Evolutionary conservation across 306 rosid species (phyloP), one percentile per base, ranked within the genome.

Genomic region (Gastrolobium villosum): DNA sequence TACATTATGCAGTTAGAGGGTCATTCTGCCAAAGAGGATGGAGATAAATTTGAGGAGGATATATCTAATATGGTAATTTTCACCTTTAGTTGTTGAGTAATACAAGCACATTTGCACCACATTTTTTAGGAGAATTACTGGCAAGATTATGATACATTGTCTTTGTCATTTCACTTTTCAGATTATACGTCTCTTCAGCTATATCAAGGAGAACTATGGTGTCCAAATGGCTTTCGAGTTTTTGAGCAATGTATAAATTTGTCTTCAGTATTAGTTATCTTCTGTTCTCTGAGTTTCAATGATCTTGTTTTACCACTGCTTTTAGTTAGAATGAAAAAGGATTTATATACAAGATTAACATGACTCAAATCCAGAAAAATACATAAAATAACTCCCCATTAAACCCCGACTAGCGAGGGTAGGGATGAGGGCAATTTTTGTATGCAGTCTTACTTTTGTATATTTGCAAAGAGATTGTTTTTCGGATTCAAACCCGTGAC

Each of bases 191-290:
- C 90, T 94, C 83, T 94, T 94, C 88, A 80, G 84, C 82, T 86
- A 91, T 90, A 83, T 94, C 60, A 85, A 91, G 88, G 97, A 80
- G 89, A 88, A 87, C 87, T 86, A 90, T 28, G 91, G 86, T 61
- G 86, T 72, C 67, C 90, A 79, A 66, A 79, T 88, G 74, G 97
- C 98, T 83, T 95, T 95, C 85, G 93, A 91, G 79, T 95, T 95
- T 89, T 78, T 95, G 89, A 90, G 91, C 88, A 91, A 90, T 78
- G 99, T 95, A 89, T 71, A 97, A 63, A 70, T 74, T 78, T 40
- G 8, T 62, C 57, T 35, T 71, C 46, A 55, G 34, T 43, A 41
- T 8, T 77, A 68, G 60, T 20, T 68, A 78, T 79, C 74, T 82
- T 71, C 70, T 75, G 15, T 82, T 65, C 35, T 10, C 35, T 32